Conservation (phyloP, 176 grass and related monocot species). For the Aegilops tauschii region DNA sequence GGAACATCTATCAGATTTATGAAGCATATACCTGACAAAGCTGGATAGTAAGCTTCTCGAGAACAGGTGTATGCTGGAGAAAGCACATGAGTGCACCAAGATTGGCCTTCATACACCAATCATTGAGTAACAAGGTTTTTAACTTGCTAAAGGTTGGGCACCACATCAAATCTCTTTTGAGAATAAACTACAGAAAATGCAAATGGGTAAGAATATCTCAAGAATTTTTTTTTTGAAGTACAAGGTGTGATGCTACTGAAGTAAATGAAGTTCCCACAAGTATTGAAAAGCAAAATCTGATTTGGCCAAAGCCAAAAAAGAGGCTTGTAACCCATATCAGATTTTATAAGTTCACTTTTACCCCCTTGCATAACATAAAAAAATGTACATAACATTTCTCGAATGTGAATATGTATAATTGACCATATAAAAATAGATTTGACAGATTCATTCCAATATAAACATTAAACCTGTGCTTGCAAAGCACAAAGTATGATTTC, state of each 20-base stretch:
- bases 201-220: not conserved
- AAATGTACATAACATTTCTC: not conserved
- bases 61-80: conserved; percentile 15
- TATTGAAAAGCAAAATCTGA: not conserved
- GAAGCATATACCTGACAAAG: not conserved
- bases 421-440: not conserved
- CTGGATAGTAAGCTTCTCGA: not conserved
- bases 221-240: not conserved
- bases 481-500: not conserved
- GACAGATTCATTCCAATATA: not conserved
- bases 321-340: not conserved
- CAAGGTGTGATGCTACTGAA: not conserved
- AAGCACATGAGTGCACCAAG: not conserved
- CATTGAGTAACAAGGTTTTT: conserved; percentile 8
- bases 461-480: not conserved
- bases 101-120: not conserved
- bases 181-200: not conserved
- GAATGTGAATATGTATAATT: not conserved
- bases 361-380: not conserved
- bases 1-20: not conserved
- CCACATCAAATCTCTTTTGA: conserved; percentile 15
- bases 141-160: conserved; percentile 20
- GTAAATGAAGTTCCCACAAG: conserved; percentile 6
- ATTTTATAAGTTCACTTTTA: conserved; percentile 1
- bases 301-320: not conserved